A percentile compares a stretch with the other conserved stretches of the same genome.
Conservation (phyloP, 768 basidiomycete species). For the Neoboletus brunneissimus region DNA sequence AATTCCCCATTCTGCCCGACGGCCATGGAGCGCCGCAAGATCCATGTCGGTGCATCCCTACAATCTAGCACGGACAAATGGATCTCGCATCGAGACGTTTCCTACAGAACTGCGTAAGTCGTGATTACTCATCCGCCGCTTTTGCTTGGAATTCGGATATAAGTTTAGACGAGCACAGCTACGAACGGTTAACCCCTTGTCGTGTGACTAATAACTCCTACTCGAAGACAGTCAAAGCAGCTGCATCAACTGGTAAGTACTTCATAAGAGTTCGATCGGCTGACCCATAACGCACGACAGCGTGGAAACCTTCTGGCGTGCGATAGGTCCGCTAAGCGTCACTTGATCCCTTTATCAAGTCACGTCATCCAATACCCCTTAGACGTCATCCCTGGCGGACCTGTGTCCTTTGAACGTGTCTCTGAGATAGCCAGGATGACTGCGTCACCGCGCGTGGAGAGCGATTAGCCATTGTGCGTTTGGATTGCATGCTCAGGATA, state of each 20-base stretch:
- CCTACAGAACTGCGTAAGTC: not conserved
- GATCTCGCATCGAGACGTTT: not conserved
- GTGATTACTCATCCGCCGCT: not conserved
- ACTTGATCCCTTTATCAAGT: not conserved
- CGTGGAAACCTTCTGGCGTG: not conserved
- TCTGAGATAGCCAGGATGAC: not conserved
- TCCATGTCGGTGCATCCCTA: not conserved
- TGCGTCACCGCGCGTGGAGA: not conserved
- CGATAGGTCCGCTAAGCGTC: not conserved
- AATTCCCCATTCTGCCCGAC: not conserved
- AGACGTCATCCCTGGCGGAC: not conserved
- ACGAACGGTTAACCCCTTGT: not conserved
- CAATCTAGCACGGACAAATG: not conserved
- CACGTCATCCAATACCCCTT: not conserved
- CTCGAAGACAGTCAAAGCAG: not conserved
- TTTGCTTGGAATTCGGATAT: no score
- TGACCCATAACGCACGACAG: not conserved
- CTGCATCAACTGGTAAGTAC: not conserved
- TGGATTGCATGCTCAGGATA: not conserved
- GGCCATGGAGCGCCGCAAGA: not conserved
- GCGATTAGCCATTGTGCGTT: not conserved
- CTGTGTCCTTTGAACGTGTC: not conserved
- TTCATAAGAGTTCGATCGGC: not conserved
- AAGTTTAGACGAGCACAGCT: no score
- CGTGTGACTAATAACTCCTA: not conserved